Base-by-base conservation (phyloP, 352 stramenopile genomes). In the Phytophthora sp. region DNA sequence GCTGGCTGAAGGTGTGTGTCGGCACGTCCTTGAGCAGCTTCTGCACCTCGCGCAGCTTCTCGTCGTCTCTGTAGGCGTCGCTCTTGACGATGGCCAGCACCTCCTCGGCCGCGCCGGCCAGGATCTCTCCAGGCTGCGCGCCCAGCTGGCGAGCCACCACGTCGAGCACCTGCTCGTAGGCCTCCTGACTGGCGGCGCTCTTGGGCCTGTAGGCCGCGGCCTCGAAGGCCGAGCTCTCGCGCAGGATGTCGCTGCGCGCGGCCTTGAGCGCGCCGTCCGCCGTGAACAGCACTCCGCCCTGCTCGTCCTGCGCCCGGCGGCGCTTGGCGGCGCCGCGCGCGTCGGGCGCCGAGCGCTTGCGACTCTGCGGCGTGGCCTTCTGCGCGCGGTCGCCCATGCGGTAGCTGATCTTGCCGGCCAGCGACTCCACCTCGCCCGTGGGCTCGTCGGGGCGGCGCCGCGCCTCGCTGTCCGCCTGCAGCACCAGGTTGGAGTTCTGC, bases 401-500 rank as follows among this genome's bases (percentile, higher is more conserved):
- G 66, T 94, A 91, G 31, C 31, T 74, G 61, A 93, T 84, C 46
- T 84, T 83, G 2, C 89, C 89, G 0, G 73, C 84, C 21, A 97
- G 71, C 37, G 82, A 92, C 78, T 95, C 87, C 52, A 97, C 89
- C 43, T 97, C 89, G 46, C 89, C 89, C 54, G 87, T 96, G 20
- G 87, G 82, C 64, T 97, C 88, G 54, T 96, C 84, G 10, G 77
- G 77, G 7, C 83, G 77, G 10, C 92, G 83, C 17, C 88, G 80
- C 54, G 77, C 89, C 54, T 94, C 89, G 62, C 84, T 87, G 55
- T 98, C 92, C 6, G 92, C 89, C 70, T 98, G 87, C 43, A 98
- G 77, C 66, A 98, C 95, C 41, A 98, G 76, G 74, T 98, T 98
- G 27, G 90, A 97, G 82, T 98, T 98, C 69, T 92, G 77, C 59